A percentile compares a stretch with the other conserved stretches of the same genome.
Conservation (phyloP, 495 filamentous ascomycete species). For the Talaromyces nanjingensis region DNA sequence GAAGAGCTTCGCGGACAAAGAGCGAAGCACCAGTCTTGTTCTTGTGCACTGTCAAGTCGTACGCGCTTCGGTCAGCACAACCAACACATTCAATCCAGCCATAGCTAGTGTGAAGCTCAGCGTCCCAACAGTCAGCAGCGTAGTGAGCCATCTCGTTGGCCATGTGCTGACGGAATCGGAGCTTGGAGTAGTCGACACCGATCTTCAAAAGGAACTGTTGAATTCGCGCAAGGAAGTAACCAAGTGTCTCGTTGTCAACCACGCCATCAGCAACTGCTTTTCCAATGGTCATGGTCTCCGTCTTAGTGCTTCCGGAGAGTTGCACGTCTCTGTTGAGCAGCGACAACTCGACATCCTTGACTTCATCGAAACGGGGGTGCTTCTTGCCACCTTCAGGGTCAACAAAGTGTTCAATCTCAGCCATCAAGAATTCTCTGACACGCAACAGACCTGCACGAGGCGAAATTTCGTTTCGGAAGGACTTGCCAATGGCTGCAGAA, state of each 20-base stretch:
- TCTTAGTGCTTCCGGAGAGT: constrained; percentile 58
- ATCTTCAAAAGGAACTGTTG: constrained; percentile 65
- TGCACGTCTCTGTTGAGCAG: constrained; percentile 68
- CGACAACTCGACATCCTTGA: constrained; percentile 54
- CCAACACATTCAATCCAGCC: constrained; percentile 87
- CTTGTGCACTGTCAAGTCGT: constrained; percentile 70
- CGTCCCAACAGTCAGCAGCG: constrained; percentile 80
- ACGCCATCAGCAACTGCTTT: constrained; percentile 60
- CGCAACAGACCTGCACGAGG: constrained; percentile 60
- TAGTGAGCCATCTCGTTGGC: constrained; percentile 80
- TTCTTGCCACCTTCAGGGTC: constrained; percentile 67
- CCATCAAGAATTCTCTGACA: constrained; percentile 69
- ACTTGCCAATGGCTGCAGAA: constrained; percentile 69
- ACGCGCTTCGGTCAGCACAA: constrained; percentile 76
- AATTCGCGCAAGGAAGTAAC: constrained; percentile 78
- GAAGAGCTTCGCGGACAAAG: constrained; percentile 59
- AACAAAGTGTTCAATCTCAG: constrained; percentile 68
- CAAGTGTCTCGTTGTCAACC: constrained; percentile 82
- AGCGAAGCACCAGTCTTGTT: constrained; percentile 75
- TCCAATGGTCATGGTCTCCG: constrained; percentile 55
- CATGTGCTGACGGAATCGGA: constrained; percentile 84
- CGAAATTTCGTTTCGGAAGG: constrained; percentile 69
- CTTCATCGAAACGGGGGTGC: constrained; percentile 56
- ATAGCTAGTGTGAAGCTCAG: constrained; percentile 68
- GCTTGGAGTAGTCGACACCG: constrained; percentile 61